Evolutionary conservation across 768 basidiomycete genomes (phyloP).

Genomic region (Tulasnella sp.): DNA sequence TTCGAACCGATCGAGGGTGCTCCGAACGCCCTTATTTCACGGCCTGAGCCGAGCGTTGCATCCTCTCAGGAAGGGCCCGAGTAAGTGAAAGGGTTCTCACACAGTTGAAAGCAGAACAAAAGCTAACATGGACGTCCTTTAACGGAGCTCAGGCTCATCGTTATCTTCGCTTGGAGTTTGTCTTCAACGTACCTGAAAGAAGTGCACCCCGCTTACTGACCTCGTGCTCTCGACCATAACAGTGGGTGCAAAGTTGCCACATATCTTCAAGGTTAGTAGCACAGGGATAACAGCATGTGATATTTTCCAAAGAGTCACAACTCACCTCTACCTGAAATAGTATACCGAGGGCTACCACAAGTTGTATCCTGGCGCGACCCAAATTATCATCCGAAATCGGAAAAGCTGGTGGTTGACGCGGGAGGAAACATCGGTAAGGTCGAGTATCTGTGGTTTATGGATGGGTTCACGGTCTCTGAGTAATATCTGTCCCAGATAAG

Average conservation of each 20-base stretch:
- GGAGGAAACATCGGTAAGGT: neutral
- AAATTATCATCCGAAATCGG: constrained; percentile 32
- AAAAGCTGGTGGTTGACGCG: constrained; percentile 14
- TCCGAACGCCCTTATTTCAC: constrained; percentile 16
- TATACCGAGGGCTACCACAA: constrained; percentile 35
- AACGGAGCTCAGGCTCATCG: constrained; percentile 24
- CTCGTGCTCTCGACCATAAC: neutral
- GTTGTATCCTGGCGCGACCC: constrained; percentile 32
- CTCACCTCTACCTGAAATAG: neutral
- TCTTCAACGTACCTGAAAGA: neutral
- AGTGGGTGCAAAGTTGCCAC: constrained; percentile 32
- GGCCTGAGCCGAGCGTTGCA: neutral
- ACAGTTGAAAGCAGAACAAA: neutral
- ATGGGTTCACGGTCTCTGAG: neutral
- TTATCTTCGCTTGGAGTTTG: constrained; percentile 35
- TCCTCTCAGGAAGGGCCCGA: neutral
- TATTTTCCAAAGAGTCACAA: neutral
- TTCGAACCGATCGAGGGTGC: constrained; percentile 11
- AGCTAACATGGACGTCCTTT: neutral
- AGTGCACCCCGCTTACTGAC: neutral
- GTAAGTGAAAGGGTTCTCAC: neutral
- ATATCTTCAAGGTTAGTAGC: constrained; percentile 29
- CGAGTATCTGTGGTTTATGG: neutral
- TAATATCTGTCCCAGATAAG: neutral
- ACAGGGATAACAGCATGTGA: neutral